These are phyloP conservation scores for Aspergillus sp. DNA, from an alignment of 2,329 filamentous ascomycete genomes.

Conservation along the genomic window DNA sequence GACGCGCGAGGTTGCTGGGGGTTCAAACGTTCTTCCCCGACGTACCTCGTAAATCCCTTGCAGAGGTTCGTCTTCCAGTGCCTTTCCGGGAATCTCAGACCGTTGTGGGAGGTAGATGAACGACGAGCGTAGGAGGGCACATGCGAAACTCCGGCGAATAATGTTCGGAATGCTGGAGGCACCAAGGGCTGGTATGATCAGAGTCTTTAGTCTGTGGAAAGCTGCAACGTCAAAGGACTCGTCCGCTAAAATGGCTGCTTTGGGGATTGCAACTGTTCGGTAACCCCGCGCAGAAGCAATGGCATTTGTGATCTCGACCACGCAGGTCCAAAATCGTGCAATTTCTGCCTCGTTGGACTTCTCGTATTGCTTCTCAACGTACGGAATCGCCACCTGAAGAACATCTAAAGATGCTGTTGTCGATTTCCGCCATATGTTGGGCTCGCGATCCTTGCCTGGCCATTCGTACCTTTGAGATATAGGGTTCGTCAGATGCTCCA, in stretches of 20 bases:
- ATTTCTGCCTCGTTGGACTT: conserved; percentile 35
- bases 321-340: conserved; percentile 66
- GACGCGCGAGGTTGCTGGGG: conserved; percentile 61
- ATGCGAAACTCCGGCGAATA: conserved; percentile 67
- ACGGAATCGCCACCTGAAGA: conserved; percentile 62
- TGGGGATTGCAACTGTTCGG: conserved; percentile 41
- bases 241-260: conserved; percentile 58
- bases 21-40: conserved; percentile 68
- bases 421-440: conserved; percentile 75
- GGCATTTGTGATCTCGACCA: conserved; percentile 65
- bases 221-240: conserved; percentile 77
- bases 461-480: conserved; percentile 81
- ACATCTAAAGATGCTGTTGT: conserved; percentile 69
- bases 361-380: conserved; percentile 49
- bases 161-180: conserved; percentile 62
- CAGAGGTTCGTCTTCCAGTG: conserved; percentile 53
- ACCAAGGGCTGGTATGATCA: conserved; percentile 74
- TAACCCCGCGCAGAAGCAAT: conserved; percentile 65
- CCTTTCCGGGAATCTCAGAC: conserved; percentile 53
- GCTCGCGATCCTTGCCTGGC: conserved; percentile 65
- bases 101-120: conserved; percentile 71
- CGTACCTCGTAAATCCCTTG: conserved; percentile 62
- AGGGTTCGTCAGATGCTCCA: conserved; percentile 66
- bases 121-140: conserved; percentile 76
- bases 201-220: conserved; percentile 62